Base-by-base conservation (phyloP, 75 land plant species). In the Pinus taeda region DNA sequence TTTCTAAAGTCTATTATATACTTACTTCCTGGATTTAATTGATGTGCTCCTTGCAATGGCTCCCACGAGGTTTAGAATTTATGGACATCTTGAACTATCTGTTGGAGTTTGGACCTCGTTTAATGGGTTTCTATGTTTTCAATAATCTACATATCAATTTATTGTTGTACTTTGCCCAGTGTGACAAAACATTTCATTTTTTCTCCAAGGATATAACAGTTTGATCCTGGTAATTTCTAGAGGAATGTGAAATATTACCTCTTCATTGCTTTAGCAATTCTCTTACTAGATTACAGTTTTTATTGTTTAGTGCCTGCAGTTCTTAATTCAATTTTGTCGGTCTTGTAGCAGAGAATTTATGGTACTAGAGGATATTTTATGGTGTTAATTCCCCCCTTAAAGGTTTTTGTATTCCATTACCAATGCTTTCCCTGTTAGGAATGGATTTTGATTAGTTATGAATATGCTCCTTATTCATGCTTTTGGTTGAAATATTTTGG, bases 61-160 rank as follows among this genome's bases (percentile, higher is more conserved):
- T 67, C 49, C 22, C 3, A 42, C 42, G 71, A 69, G 71, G 45
- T 69, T 53, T 1, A 69, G 53, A 69, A 69, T 36, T 20, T 42
- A 13, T 69, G 71, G 49, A 20, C n/a, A 42, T 45, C 71, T 42
- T 15, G 18, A 37, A 20, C 0, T 33, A 30, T 14, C 49, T 37
- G 22, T 67, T 67, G 45, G 49, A 36, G 49, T 18, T 33, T 49
- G 20, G 45, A 67, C 39, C 71, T 37, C 71, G 4, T 67, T 36
- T 29, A 67, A 17, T 67, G 39, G 71, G 45, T 33, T 37, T 15
- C 36, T 8, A 18, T 15, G 12, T 69, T 30, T 69, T 36, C n/a
- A 69, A 69, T 20, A 69, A 69, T 69, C 39, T 69, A 53, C 42
- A 69, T 69, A 69, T 13, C 18, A 45, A 69, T 69, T 69, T 69